These are phyloP conservation scores for Cardamine occulta DNA, from an alignment of 345 rosid species.

Conservation along the genomic window DNA sequence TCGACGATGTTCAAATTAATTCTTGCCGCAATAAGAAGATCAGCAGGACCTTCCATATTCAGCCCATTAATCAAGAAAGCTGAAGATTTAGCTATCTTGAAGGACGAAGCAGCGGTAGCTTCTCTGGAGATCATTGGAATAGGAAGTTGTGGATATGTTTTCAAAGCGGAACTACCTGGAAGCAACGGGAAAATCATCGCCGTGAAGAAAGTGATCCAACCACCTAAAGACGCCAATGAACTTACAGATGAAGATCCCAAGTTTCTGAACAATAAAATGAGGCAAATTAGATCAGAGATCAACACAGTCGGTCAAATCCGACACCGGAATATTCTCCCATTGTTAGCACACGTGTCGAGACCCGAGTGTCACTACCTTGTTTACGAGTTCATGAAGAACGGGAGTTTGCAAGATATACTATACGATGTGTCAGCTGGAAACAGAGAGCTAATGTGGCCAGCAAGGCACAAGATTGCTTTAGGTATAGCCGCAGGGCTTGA, in stretches of 20 bases:
- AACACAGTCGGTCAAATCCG: constrained; percentile 80
- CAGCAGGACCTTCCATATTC: constrained; percentile 62
- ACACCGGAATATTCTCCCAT: constrained; percentile 76
- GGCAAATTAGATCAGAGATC: constrained; percentile 82
- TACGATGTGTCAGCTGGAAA: constrained; percentile 52
- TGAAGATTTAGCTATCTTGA: constrained; percentile 79
- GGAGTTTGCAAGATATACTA: constrained; percentile 73
- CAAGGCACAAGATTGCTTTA: constrained; percentile 69
- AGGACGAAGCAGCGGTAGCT: constrained; percentile 64
- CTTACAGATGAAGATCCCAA: constrained; percentile 70
- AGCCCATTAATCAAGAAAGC: constrained; percentile 82
- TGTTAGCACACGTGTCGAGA: constrained; percentile 75
- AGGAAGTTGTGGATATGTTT: constrained; percentile 94
- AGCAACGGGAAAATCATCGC: constrained; percentile 76
- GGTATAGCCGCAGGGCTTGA: constrained; percentile 90
- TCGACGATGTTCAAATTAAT: constrained; percentile 60
- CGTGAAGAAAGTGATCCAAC: constrained; percentile 77
- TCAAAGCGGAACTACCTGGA: constrained; percentile 70
- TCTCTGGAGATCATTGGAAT: constrained; percentile 62
- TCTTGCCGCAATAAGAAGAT: constrained; percentile 52
- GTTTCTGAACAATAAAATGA: constrained; percentile 67
- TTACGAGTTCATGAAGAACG: constrained; percentile 92
- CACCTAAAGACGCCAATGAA: constrained; percentile 68
- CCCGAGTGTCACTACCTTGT: constrained; percentile 82
- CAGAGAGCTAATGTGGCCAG: constrained; percentile 65